These are phyloP conservation scores for Nicotiana attenuata DNA, from an alignment of 257 asterid species.

Conservation along the genomic window DNA sequence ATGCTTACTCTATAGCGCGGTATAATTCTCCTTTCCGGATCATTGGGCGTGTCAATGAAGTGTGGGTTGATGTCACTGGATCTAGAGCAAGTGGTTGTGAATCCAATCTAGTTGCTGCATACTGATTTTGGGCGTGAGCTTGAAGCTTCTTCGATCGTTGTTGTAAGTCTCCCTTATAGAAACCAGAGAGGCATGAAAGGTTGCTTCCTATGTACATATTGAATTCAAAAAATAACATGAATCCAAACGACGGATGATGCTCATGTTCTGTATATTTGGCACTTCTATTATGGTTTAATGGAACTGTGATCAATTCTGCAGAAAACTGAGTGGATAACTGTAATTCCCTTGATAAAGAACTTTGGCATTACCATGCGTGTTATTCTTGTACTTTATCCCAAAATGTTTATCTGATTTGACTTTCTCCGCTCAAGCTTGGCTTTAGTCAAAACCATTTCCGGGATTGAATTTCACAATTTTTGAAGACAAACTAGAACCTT, in stretches of 20 bases:
- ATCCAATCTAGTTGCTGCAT: conserved; percentile 33
- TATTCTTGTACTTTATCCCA: not conserved
- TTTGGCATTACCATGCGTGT: not conserved
- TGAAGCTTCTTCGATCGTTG: not conserved
- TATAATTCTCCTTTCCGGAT: conserved; percentile 61
- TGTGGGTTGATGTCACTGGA: conserved; percentile 77
- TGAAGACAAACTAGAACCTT: too few relatives aligned
- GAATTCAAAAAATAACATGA: not conserved
- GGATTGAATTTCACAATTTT: too few relatives aligned
- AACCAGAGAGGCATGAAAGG: not conserved
- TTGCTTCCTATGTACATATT: not conserved
- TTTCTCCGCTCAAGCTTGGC: too few relatives aligned
- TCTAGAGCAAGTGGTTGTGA: conserved; percentile 43
- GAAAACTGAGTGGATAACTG: not conserved
- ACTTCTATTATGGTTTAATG: not conserved
- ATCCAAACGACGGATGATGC: not conserved
- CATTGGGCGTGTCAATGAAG: conserved; percentile 61
- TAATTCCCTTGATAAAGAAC: not conserved
- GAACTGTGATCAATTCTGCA: not conserved
- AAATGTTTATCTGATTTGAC: too few relatives aligned
- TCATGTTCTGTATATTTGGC: not conserved
- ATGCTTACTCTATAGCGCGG: conserved; percentile 77
- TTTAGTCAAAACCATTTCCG: too few relatives aligned
- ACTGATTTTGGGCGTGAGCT: conserved; percentile 17
- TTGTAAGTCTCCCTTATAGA: not conserved